Conservation (phyloP, 805 yeast species). For the Nakazawaea peltata region DNA sequence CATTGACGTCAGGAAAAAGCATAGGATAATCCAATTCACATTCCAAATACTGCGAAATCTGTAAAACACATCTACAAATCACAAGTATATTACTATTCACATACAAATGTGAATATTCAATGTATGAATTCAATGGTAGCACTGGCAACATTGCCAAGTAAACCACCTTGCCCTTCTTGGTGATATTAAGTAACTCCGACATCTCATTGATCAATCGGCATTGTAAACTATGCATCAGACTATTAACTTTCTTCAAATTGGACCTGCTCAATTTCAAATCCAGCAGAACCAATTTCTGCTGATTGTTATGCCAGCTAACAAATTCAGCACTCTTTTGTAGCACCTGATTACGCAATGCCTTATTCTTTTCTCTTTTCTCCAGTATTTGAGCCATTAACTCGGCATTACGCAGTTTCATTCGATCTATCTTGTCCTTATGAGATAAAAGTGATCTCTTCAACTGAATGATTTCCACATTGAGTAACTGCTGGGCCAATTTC, state of each 20-base stretch:
- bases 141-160: slow-evolving; percentile 19
- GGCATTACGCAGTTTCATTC: slow-evolving; percentile 6
- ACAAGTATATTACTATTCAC: slow-evolving; percentile 17
- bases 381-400: neutral
- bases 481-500: slow-evolving; percentile 21
- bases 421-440: slow-evolving; percentile 5
- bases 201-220: slow-evolving; percentile 13
- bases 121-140: slow-evolving; percentile 14
- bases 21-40: slow-evolving; percentile 16
- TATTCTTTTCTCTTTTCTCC: neutral
- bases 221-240: slow-evolving; percentile 1
- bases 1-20: slow-evolving; percentile 2
- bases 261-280: too few relatives aligned
- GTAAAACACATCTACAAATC: slow-evolving; percentile 13
- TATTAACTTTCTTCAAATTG: neutral
- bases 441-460: slow-evolving; percentile 12
- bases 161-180: slow-evolving; percentile 1
- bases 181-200: slow-evolving; percentile 10
- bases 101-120: slow-evolving; percentile 14
- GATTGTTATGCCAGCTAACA: too few relatives aligned
- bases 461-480: slow-evolving; percentile 20
- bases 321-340: neutral
- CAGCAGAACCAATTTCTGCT: too few relatives aligned
- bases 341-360: neutral
- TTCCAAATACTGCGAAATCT: slow-evolving; percentile 13